Conservation (phyloP, 2,329 filamentous ascomycete genomes). For the Coleophoma eucalyptorum region DNA sequence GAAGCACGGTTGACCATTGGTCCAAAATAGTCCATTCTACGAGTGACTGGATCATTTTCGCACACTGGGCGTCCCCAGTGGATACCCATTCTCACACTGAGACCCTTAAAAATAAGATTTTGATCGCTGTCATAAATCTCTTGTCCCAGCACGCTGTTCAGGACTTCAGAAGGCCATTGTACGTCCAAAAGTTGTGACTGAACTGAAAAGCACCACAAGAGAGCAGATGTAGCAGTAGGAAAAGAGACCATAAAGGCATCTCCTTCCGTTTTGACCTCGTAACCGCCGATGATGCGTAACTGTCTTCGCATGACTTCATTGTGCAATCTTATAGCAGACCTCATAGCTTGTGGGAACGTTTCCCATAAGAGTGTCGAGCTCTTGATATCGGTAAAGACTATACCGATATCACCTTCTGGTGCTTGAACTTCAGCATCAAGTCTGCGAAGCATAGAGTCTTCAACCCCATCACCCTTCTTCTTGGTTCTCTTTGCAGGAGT, state of each 20-base stretch:
- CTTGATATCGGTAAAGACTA: constrained; percentile 99
- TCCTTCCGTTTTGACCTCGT: constrained; percentile 99
- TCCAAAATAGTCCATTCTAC: constrained; percentile 98
- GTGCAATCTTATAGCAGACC: constrained; percentile 93
- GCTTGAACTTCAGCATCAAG: constrained; percentile 89
- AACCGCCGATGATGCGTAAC: constrained; percentile 88
- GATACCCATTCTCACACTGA: constrained; percentile 96
- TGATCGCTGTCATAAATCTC: constrained; percentile 79
- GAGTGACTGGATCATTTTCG: constrained; percentile 92
- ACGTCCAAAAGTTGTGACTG: constrained; percentile 85
- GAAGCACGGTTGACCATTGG: constrained; percentile 98
- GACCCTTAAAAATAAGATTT: constrained; percentile 84
- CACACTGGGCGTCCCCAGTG: constrained; percentile 95
- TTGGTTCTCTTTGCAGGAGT: constrained; percentile 63
- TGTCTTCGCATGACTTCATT: constrained; percentile 96
- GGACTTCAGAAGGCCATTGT: constrained; percentile 88
- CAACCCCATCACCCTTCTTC: constrained; percentile 56
- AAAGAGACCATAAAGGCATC: constrained; percentile 99
- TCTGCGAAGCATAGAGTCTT: constrained; percentile 82
- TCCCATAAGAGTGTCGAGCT: constrained; percentile 97
- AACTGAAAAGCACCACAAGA: constrained; percentile 95
- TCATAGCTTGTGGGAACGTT: constrained; percentile 90
- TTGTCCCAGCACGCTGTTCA: constrained; percentile 81
- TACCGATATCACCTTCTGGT: constrained; percentile 83
- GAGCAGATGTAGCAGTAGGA: constrained; percentile 87